A percentile compares a stretch with the other conserved stretches of the same genome.
phyloP scores from a whole-genome alignment of 2,329 filamentous ascomycete genomes.

The Aulographum hederae region DNA sequence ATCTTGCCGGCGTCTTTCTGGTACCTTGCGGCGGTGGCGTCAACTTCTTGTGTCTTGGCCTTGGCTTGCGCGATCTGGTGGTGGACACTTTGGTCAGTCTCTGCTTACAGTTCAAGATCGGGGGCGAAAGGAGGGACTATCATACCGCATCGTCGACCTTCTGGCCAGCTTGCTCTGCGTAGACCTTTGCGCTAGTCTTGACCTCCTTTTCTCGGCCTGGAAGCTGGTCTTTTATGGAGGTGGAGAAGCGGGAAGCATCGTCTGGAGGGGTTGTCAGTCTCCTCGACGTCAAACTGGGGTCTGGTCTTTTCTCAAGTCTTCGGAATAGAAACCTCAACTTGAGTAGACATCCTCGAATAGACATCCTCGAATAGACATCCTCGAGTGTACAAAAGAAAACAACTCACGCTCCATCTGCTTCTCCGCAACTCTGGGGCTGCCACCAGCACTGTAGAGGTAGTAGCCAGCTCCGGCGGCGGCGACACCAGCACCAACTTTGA shows the following conservation, averaged over 20 bases:
- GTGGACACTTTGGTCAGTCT: background rate
- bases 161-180: slow-evolving; percentile 21
- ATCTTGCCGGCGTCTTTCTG: slow-evolving; percentile 39
- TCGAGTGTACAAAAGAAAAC: slow-evolving; percentile 1
- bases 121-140: background rate
- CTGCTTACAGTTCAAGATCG: background rate
- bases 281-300: too few relatives aligned
- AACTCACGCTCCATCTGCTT: slow-evolving; percentile 67
- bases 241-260: slow-evolving; percentile 53
- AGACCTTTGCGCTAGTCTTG: slow-evolving; percentile 43
- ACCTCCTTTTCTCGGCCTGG: slow-evolving; percentile 43
- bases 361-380: background rate
- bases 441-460: slow-evolving; percentile 81
- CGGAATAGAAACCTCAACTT: background rate
- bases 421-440: slow-evolving; percentile 64
- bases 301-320: too few relatives aligned
- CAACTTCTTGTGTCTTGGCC: slow-evolving; percentile 40
- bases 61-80: slow-evolving; percentile 19
- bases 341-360: too few relatives aligned
- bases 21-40: slow-evolving; percentile 37
- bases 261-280: slow-evolving; percentile 29
- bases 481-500: slow-evolving; percentile 36
- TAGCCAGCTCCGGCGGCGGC: slow-evolving; percentile 58
- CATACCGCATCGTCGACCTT: slow-evolving; percentile 43
- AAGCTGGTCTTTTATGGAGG: slow-evolving; percentile 46